phyloP scores from a whole-genome alignment of 495 filamentous ascomycete genomes.

The Penicillium verhagenii region DNA sequence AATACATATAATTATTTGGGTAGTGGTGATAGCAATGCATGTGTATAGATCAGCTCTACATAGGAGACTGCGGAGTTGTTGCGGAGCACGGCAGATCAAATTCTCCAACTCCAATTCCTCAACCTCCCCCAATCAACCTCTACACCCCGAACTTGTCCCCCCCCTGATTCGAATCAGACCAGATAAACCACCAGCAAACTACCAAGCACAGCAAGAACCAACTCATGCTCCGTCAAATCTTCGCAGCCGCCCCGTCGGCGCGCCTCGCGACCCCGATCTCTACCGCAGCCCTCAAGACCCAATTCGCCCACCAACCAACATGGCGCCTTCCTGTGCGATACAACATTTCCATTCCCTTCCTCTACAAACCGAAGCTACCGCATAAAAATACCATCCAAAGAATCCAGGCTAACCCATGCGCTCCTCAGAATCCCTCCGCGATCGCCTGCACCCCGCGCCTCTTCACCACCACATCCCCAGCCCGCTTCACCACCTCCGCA shows the following conservation, averaged over 20 bases:
- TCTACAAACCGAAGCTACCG: too few relatives aligned
- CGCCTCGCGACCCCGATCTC: constrained; percentile 10
- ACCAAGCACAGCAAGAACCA: not conserved
- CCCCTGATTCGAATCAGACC: not conserved
- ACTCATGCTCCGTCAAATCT: constrained; percentile 18
- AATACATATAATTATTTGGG: not conserved
- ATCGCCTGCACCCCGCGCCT: constrained; percentile 7
- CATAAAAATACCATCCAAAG: not conserved
- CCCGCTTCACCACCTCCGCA: constrained; percentile 16
- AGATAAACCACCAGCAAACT: not conserved
- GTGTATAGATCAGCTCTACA: not conserved
- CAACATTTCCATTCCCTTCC: not conserved
- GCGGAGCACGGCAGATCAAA: constrained; percentile 17
- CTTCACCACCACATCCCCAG: constrained; percentile 19
- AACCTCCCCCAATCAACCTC: constrained; percentile 1
- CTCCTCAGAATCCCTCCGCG: not conserved
- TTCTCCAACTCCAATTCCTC: constrained; percentile 12
- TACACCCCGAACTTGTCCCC: not conserved
- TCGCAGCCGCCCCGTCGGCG: constrained; percentile 21
- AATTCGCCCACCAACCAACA: constrained; percentile 9
- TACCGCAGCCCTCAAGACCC: constrained; percentile 7
- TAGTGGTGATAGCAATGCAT: not conserved
- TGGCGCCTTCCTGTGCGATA: constrained; percentile 9
- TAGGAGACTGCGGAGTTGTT: constrained; percentile 4
- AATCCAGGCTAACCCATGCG: not conserved